Base-by-base conservation (phyloP, 257 asterid species). In the Jasminum sambac region DNA sequence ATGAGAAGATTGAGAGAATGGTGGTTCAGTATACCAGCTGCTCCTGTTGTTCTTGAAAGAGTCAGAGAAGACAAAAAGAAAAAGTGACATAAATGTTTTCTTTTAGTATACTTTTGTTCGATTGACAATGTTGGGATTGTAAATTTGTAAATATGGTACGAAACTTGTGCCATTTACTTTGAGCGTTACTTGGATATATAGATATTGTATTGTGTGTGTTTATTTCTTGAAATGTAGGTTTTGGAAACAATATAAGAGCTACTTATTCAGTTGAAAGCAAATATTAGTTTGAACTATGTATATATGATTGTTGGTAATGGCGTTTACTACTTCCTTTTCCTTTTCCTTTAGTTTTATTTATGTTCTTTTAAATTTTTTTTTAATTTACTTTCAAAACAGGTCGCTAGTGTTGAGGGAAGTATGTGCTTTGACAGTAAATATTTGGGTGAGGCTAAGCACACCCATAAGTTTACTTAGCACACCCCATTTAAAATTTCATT, bases 11-110 rank as follows among this genome's bases (percentile, higher is more conserved):
- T 87, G 39, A 77, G 95, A 63, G 97, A 91, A 63, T 91, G 98
- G 98, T 94, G 98, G 98, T 87, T 87, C 73, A 94, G 98, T 82
- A 82, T 94, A 73, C 98, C 98, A 1, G 96, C 98, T 0, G 97
- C 98, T 14, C 96, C 96, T 4, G 97, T 91, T 36, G 30, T 77
- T 74, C 88, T 91, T 60, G 87, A 85, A 69, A 85, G 78, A 79
- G 73, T 71, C 66, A 78, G 77, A 71, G 96, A 89, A 64, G 93
- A 86, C 71, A 91, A 84, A 75, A 93, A 93, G 89, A 90, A 77
- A 77, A 85, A 73, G 79, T 93, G 77, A 86, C 41, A 34, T 68
- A 1, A 40, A 30, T 58, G 46, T 64, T 58, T 65, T 21, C 19
- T 23, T 61, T 60, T 60, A 52, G 14, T 61, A 17, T 48, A 17